phyloP scores from a whole-genome alignment of 1,139 yeast genomes.

The Tardiomyces blankii region DNA sequence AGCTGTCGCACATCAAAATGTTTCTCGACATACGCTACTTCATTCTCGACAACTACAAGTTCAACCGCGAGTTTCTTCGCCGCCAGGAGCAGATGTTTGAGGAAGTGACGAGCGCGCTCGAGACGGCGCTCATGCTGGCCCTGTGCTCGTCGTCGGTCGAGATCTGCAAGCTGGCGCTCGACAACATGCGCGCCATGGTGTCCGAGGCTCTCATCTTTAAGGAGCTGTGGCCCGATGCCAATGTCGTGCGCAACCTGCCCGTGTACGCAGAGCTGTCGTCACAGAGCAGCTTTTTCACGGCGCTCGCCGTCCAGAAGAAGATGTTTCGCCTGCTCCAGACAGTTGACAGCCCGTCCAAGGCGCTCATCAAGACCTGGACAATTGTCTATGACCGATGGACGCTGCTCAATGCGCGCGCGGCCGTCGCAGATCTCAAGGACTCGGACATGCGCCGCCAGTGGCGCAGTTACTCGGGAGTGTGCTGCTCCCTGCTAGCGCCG shows the following conservation, averaged over 20 bases:
- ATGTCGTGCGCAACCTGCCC: slow-evolving; percentile 22
- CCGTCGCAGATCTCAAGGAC: slow-evolving; percentile 3
- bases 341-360: slow-evolving; percentile 44
- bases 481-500: slow-evolving; percentile 30
- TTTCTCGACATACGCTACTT: slow-evolving; percentile 14
- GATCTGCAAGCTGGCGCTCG: slow-evolving; percentile 41
- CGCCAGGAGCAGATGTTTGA: neutral
- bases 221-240: slow-evolving; percentile 20
- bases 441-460: slow-evolving; percentile 14
- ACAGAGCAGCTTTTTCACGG: slow-evolving; percentile 57
- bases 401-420: neutral
- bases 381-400: slow-evolving; percentile 38
- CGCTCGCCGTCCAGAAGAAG: slow-evolving; percentile 68
- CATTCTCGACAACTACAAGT: slow-evolving; percentile 11
- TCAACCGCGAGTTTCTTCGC: slow-evolving; percentile 4
- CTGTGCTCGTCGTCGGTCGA: slow-evolving; percentile 50
- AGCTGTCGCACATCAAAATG: slow-evolving; percentile 6
- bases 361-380: slow-evolving; percentile 52
- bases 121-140: slow-evolving; percentile 20
- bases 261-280: slow-evolving; percentile 39
- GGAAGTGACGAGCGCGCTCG: neutral
- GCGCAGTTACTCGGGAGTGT: slow-evolving; percentile 34
- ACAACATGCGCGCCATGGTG: slow-evolving; percentile 37
- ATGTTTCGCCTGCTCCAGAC: slow-evolving; percentile 45
- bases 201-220: slow-evolving; percentile 26